Evolutionary conservation across 148 eudicot genomes (phyloP), one percentile per base, ranked within the genome.

Genomic region (Camellia japonica): DNA sequence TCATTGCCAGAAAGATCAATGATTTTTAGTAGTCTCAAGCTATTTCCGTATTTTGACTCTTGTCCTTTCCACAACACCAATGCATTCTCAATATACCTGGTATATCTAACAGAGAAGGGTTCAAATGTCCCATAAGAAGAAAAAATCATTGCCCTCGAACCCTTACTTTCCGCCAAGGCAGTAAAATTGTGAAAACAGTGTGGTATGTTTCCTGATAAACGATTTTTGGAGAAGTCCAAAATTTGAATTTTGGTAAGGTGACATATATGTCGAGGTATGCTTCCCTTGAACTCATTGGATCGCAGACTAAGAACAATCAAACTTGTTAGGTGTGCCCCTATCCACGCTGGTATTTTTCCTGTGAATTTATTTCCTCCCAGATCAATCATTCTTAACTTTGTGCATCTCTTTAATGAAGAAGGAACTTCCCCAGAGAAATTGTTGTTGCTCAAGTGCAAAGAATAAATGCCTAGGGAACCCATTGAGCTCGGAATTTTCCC

Each of bases 1-100:
- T 6, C 52, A 78, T 82, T 85, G 20, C 73, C 44, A 7, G 87
- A 85, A 9, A 85, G 80, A 61, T 85, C 79, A 19, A 85, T 85
- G 74, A 42, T 44, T 13, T 76, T 82, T 41, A 68, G 58, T 0
- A 76, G 85, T 1, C 56, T 5, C 5, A 66, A 41, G 3, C 49
- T 76, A 12, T 69, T 79, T 2, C 14, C 47, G 18, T 74, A 75
- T 65, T 79, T 75, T 4, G 15, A n/a, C 13, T 64, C 82, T 56
- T 68, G 67, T 72, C 87, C 82, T 78, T 74, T 75, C 61, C 77
- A 44, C 23, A 46, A 62, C 68, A 85, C n/a, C 4, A 55, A 3
- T n/a, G 23, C 62, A 75, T 30, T 80, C 49, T 56, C 80, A 30
- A 30, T 30, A 30, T 30, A 30, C 0, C 30, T 30, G 30, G 30